Evolutionary conservation across 1,284 basidiomycete species (phyloP).

Genomic region (Cystobasidium slooffiae): DNA sequence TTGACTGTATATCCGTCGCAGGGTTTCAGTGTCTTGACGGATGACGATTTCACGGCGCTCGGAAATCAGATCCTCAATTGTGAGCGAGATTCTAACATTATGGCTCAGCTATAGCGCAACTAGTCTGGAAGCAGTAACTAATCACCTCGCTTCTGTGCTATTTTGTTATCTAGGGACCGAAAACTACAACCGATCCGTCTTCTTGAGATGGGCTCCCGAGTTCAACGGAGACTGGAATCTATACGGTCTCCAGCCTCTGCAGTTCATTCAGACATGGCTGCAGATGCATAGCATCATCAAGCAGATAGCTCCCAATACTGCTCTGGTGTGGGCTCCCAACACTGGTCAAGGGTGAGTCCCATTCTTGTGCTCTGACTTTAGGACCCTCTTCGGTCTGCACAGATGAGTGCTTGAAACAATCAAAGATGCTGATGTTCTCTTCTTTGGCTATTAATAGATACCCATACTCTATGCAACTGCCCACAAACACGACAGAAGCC

Average conservation of each 20-base stretch:
- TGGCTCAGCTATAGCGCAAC: not conserved
- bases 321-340: slow-evolving; percentile 56
- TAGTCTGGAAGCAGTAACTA: not conserved
- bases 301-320: slow-evolving; percentile 50
- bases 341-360: slow-evolving; percentile 49
- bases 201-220: slow-evolving; percentile 55
- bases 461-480: slow-evolving; percentile 49
- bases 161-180: slow-evolving; percentile 45
- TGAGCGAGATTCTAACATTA: not conserved
- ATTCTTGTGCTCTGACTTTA: not conserved
- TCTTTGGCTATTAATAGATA: slow-evolving; percentile 44
- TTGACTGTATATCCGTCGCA: slow-evolving; percentile 54
- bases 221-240: slow-evolving; percentile 55
- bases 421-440: not conserved
- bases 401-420: not conserved
- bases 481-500: slow-evolving; percentile 48
- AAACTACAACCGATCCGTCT: slow-evolving; percentile 52
- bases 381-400: not conserved
- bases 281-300: slow-evolving; percentile 53
- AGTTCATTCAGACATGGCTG: slow-evolving; percentile 50
- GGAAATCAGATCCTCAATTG: slow-evolving; percentile 52
- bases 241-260: slow-evolving; percentile 53
- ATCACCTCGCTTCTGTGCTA: not conserved
- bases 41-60: slow-evolving; percentile 50
- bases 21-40: slow-evolving; percentile 47